Base-by-base conservation (phyloP, 805 yeast genomes). In the Brettanomyces naardenensis region DNA sequence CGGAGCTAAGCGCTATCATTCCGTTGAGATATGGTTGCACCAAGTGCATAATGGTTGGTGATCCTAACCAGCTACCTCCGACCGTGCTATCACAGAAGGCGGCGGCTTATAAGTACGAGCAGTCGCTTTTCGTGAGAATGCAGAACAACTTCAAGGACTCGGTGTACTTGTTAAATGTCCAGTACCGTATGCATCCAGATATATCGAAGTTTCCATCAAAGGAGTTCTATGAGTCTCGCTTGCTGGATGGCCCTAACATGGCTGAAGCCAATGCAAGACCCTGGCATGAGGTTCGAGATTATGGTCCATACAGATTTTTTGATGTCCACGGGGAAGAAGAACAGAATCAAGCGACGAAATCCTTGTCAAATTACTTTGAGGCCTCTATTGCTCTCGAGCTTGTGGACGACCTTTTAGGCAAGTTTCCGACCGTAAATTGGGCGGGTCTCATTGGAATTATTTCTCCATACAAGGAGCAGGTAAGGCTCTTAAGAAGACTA, bases 31-130 rank as follows among this genome's bases (percentile, higher is more conserved):
- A 89, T 56, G 97, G 97, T 2, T 84, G 94, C 50, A 78, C 71
- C 42, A 76, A 78, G 39, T 90, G 97, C 63, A 81, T 92, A 35
- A 83, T 92, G 95, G 98, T 92, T 33, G 98, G 98, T 57, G 98
- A 92, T 64, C 97, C 97, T 2, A 89, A 92, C 56, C 98, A 92
- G 62, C 69, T 92, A 44, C 98, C 98, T 0, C 98, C 98, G 0
- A 90, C 98, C 0, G 97, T 90, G 9, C 62, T 92, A 15, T 90
- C 97, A 0, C 88, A 83, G 48, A 80, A 77, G 11, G 97, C 98
- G 1, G 80, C 94, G 1, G 66, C 74, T 4, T 73, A 68, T 48
- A 75, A 76, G 31, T 92, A 92, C 53, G 95, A 90, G 45, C 95
- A 90, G 58, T 83, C 95, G 54, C 66, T 92, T 52, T 92, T 92